phyloP scores from a whole-genome alignment of 495 filamentous ascomycete species.

The Hyaloscypha variabilis region DNA sequence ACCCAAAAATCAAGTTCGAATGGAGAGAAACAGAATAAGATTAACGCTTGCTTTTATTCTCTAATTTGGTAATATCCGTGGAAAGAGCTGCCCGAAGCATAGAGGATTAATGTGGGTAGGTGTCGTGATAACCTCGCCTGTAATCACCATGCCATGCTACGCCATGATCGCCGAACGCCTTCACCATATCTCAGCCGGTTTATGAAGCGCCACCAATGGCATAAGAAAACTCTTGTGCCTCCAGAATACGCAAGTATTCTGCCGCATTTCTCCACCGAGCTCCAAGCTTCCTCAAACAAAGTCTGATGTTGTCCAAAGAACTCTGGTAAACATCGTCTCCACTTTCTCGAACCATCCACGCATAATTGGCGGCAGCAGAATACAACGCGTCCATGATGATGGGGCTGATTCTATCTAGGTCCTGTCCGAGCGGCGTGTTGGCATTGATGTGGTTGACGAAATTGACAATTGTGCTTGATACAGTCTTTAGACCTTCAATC shows the following conservation, averaged over 20 bases:
- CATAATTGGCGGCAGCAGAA: conserved; percentile 38
- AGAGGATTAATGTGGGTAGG: not conserved
- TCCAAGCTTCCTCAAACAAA: conserved; percentile 33
- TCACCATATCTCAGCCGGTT: not conserved
- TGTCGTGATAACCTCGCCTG: not conserved
- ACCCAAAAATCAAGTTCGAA: not conserved
- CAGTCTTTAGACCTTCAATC: conserved; percentile 33
- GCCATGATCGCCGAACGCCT: not conserved
- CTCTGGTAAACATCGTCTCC: conserved; percentile 28
- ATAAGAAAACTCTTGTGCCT: conserved; percentile 35
- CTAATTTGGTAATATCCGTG: too few relatives aligned
- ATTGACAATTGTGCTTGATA: conserved; percentile 26
- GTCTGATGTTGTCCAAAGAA: conserved; percentile 33
- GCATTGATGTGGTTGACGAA: conserved; percentile 28
- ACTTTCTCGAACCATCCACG: conserved; percentile 38
- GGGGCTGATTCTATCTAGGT: conserved; percentile 32
- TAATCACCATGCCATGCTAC: not conserved
- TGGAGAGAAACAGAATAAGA: not conserved
- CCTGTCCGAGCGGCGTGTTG: conserved; percentile 16
- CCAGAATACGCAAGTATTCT: conserved; percentile 32
- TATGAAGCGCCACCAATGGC: conserved; percentile 23
- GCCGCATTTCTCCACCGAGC: conserved; percentile 41
- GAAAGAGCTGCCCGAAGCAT: too few relatives aligned
- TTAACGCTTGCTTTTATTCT: not conserved
- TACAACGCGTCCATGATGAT: conserved; percentile 41